phyloP scores from a whole-genome alignment of 257 asterid species.

The Plantago ovata region DNA sequence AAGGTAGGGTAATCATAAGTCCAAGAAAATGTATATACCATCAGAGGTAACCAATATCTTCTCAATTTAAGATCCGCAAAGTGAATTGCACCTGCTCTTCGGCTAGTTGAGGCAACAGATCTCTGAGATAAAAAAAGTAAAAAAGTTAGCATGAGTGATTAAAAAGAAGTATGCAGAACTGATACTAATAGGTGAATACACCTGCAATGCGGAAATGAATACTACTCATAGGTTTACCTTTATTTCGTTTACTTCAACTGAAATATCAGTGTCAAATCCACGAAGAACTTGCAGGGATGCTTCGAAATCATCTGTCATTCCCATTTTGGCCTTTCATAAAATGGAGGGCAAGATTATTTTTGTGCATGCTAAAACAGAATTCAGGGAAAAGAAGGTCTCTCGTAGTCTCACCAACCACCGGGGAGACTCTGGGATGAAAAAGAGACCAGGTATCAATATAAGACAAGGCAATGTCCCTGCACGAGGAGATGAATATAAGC shows the following conservation, averaged over 20 bases:
- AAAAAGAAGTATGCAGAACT: no score
- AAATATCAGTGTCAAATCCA: conserved; percentile 61
- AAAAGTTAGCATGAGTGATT: no score
- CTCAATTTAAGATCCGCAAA: conserved; percentile 74
- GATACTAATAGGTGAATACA: no score
- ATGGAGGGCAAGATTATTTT: conserved; percentile 7
- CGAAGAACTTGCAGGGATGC: conserved; percentile 71
- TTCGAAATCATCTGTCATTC: conserved; percentile 55
- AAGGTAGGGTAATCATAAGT: conserved; percentile 4
- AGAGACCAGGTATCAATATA: conserved; percentile 61
- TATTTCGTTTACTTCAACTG: conserved; percentile 54
- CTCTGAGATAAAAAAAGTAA: conserved; percentile 43
- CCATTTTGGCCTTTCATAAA: conserved; percentile 58
- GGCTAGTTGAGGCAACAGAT: conserved; percentile 76
- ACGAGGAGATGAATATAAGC: conserved; percentile 18
- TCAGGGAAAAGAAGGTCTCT: background rate
- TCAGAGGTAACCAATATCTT: conserved; percentile 94
- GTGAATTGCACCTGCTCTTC: conserved; percentile 61
- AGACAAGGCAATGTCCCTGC: conserved; percentile 79
- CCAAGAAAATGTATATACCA: conserved; percentile 39
- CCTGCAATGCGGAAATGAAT: no score
- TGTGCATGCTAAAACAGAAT: background rate
- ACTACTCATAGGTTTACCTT: conserved; percentile 37
- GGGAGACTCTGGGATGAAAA: conserved; percentile 86
- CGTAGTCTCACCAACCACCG: conserved; percentile 78